phyloP scores from a whole-genome alignment of 208 protist species.

The Angomonas deanei region DNA sequence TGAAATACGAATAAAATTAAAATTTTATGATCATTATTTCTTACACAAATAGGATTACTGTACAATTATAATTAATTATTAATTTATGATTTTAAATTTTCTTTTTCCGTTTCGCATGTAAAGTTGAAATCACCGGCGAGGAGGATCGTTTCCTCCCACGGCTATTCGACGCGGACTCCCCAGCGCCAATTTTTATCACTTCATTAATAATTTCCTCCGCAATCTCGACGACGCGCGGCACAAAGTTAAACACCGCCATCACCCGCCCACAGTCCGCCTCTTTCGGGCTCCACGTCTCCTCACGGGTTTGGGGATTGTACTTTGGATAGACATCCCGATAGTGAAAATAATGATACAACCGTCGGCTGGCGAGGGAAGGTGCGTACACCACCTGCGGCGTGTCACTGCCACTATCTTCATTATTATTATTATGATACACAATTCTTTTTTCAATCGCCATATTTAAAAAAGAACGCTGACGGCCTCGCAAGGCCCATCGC shows the following conservation, averaged over 20 bases:
- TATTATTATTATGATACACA: conserved; percentile 20
- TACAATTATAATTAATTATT: too few relatives aligned
- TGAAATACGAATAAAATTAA: too few relatives aligned
- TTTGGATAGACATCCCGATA: conserved; percentile 76
- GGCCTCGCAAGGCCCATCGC: conserved; percentile 74
- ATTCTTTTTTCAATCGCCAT: conserved; percentile 84
- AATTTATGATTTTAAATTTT: not conserved
- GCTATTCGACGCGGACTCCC: not conserved
- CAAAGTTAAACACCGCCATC: conserved; percentile 69
- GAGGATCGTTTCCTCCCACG: too few relatives aligned
- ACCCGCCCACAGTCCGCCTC: conserved; percentile 79
- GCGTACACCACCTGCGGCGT: conserved; percentile 57
- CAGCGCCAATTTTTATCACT: not conserved
- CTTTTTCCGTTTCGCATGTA: not conserved
- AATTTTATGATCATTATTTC: too few relatives aligned
- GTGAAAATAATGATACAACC: conserved; percentile 67
- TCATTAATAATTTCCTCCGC: not conserved
- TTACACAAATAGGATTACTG: too few relatives aligned
- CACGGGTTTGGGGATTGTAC: conserved; percentile 48
- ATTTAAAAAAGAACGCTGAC: conserved; percentile 64
- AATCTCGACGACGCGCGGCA: conserved; percentile 12
- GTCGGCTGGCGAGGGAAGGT: conserved; percentile 44
- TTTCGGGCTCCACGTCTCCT: conserved; percentile 70
- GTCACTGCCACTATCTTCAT: conserved; percentile 1
- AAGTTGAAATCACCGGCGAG: not conserved